Percentiles rank a stretch among this genome's conserved stretches.
These are phyloP conservation scores for Babesia bovis DNA, from an alignment of 169 alveolate species.

Conservation along the genomic window DNA sequence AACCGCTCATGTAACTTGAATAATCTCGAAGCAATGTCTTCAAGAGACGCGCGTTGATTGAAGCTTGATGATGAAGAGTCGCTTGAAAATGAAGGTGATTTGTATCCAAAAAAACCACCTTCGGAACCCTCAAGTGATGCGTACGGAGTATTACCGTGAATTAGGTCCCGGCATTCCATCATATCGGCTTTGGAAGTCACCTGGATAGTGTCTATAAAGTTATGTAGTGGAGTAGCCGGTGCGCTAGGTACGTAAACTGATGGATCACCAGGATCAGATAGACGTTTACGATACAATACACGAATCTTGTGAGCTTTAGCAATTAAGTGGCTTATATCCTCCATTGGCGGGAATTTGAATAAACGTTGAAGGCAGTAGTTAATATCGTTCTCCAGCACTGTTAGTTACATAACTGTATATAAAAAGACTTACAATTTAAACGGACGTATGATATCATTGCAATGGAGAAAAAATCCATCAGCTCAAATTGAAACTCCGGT, in stretches of 20 bases:
- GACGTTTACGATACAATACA: background rate
- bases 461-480: constrained; percentile 50
- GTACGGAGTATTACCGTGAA: background rate
- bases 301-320: constrained; percentile 36
- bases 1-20: constrained; percentile 12
- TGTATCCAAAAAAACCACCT: background rate
- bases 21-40: constrained; percentile 7
- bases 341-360: constrained; percentile 67
- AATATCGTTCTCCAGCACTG: constrained; percentile 66
- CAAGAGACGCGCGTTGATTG: background rate
- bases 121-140: background rate
- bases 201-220: background rate
- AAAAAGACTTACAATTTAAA: constrained; percentile 18
- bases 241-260: background rate
- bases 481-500: constrained; percentile 25
- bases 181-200: background rate
- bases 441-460: constrained; percentile 64
- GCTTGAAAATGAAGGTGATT: constrained; percentile 1
- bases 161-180: background rate
- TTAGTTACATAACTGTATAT: background rate
- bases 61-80: background rate
- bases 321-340: constrained; percentile 52
- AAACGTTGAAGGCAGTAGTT: constrained; percentile 63
- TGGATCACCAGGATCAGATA: background rate
- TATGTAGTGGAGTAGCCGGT: background rate